These are phyloP conservation scores for Aspergillus unguis DNA, from an alignment of 2,329 filamentous ascomycete species.

Conservation along the genomic window DNA sequence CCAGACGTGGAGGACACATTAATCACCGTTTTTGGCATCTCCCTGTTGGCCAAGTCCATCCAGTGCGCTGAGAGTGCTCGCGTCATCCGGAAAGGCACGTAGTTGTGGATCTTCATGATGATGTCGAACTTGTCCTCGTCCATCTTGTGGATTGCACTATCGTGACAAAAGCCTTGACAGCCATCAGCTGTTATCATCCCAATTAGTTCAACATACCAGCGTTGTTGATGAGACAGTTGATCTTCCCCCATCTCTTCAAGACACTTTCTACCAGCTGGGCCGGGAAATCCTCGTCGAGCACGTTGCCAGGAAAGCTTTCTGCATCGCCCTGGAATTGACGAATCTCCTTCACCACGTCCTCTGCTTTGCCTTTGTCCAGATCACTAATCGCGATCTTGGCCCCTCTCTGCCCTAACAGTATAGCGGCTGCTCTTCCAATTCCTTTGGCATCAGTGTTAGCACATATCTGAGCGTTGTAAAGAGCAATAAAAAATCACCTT, in stretches of 20 bases:
- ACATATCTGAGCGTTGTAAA: neutral
- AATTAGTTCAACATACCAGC: neutral
- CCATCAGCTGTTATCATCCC: neutral
- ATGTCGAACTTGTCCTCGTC: neutral
- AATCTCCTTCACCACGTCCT: neutral
- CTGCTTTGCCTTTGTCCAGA: neutral
- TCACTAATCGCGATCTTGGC: neutral
- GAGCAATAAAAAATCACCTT: neutral
- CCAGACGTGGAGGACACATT: slow-evolving; percentile 54
- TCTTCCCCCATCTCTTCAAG: neutral
- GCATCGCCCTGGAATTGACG: neutral
- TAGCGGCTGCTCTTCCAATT: neutral
- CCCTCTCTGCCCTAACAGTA: neutral
- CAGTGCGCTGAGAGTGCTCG: slow-evolving; percentile 52
- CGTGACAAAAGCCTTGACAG: neutral
- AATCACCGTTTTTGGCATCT: slow-evolving; percentile 39
- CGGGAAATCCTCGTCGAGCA: neutral
- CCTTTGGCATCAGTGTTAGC: neutral
- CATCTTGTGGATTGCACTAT: neutral
- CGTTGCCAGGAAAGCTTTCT: neutral
- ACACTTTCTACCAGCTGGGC: neutral
- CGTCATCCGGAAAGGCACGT: slow-evolving; percentile 53
- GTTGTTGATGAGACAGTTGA: neutral
- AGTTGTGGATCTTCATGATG: slow-evolving; percentile 40
- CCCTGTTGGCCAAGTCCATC: slow-evolving; percentile 32